Evolutionary conservation across 257 asterid species (phyloP), one percentile per base, ranked within the genome.

Genomic region (Misopates orontium): DNA sequence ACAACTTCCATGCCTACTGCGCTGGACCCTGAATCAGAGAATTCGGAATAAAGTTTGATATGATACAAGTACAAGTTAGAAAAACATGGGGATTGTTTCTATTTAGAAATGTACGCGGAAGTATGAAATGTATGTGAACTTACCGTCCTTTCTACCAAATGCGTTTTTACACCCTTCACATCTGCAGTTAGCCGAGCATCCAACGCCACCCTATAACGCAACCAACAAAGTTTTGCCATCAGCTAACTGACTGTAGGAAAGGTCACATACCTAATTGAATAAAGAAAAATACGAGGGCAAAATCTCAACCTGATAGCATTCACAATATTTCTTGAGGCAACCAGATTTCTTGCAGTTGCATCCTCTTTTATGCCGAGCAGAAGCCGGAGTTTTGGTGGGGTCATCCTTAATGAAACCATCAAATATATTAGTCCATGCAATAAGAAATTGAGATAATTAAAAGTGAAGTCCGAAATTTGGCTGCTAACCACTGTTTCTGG

Each of bases 341-440:
- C 88, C 84, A 4, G 91, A 85, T 69, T 82, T 85, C 36, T 83
- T 85, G 85, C 91, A 85, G 80, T 82, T 85, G 80, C 91, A 85
- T 60, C 91, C 91, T 80, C 88, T 67, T 72, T 85, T 85, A 65
- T 85, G 91, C 42, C 88, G 78, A 60, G 88, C 82, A 18, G 91
- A 82, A 61, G 88, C 84, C 56, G 88, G 88, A 54, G 88, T 80
- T 31, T 78, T 76, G 73, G 75, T 65, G 40, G 79, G 77, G 24
- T 80, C 84, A 10, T 78, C 82, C 86, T 85, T 68, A 54, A 49
- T 57, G n/a, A 15, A 74, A 41, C 56, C 23, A 59, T 40, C 25
- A 17, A 21, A 41, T 25, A 52, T 54, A 59, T 52, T 23, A 32
- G 53, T 22, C 25, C 17, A 5, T 17, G 61, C 19, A 44, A 50